Base-by-base conservation (phyloP, 2,329 filamentous ascomycete genomes). In the Penicillium sumatraense region DNA sequence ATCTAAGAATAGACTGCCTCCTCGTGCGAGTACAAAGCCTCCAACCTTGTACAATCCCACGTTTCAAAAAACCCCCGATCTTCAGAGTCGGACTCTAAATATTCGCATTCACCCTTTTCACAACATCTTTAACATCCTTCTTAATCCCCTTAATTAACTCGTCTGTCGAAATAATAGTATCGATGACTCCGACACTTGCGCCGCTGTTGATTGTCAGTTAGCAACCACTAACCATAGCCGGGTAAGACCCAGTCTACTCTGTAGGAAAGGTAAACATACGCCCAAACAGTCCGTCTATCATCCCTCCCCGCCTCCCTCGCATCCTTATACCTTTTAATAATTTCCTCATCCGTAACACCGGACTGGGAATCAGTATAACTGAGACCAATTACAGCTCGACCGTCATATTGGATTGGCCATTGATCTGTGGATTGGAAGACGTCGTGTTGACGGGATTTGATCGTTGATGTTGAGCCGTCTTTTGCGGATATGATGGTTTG, bases 381-480 rank as follows among this genome's bases (percentile, higher is more conserved):
- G 5, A 59, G 40, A 2, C 62, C 58, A 23, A 59, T 51, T 3
- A 63, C 51, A 49, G 62, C 62, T 16, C 62, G 47, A 0, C 61
- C 60, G 26, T 64, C 62, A 50, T 64, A 64, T 29, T 60, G 59
- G 7, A 51, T 49, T 2, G 62, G 62, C 26, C 61, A 64, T 7
- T 63, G 16, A 50, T 63, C 55, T 1, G 60, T 63, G n/a, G 59
- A 63, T 24, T 63, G 60, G 27, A 59, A 64, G 2, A 64, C 48
- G n/a, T 64, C 62, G 41, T 64, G 62, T 14, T 27, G 51, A 5
- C 24, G 48, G 10, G 62, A 81, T 76, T 83, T 83, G 52, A 80
- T 64, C 0, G 80, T 83, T 3, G 75, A 71, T 13, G 69, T 54
- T 5, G 73, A 80, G 2, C 80, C 80, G 56, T 83, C 80, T 3